Percentiles rank a stretch among this genome's conserved stretches.
phyloP scores from a whole-genome alignment of 208 protist genomes.

The Histomonas meleagridis region DNA sequence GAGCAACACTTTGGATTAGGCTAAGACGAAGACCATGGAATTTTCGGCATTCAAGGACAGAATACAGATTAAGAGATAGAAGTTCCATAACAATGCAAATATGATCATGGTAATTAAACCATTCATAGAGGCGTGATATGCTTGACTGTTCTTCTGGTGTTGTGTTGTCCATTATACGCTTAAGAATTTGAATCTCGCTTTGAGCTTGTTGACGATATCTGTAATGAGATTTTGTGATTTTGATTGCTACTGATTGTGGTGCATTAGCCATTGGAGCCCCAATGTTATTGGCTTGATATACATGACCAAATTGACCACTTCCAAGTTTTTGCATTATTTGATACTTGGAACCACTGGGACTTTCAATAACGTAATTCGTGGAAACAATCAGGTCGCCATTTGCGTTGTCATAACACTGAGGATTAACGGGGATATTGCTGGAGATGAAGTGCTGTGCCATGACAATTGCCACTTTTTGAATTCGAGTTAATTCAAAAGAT shows the following conservation, averaged over 20 bases:
- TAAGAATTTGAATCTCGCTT: neutral
- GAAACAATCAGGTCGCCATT: neutral
- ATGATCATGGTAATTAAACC: neutral
- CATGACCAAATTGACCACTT: neutral
- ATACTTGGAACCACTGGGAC: neutral
- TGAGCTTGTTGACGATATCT: neutral
- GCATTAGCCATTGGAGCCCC: neutral
- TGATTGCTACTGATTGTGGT: neutral
- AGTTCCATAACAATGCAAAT: neutral
- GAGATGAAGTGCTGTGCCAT: too few relatives aligned
- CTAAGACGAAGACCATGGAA: neutral
- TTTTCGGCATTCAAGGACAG: neutral
- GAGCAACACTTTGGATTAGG: neutral
- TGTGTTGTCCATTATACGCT: neutral
- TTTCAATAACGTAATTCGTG: neutral
- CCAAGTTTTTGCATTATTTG: neutral
- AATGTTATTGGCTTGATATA: neutral
- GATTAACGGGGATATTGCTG: too few relatives aligned
- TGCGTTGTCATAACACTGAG: neutral
- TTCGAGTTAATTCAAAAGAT: too few relatives aligned
- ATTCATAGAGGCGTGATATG: neutral
- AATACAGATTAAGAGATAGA: constrained; percentile 5
- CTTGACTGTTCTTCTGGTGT: neutral
- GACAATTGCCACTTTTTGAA: too few relatives aligned
- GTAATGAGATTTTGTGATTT: neutral